These are phyloP conservation scores for Globisporangium paddicum DNA, from an alignment of 352 stramenopile genomes.

Conservation along the genomic window DNA sequence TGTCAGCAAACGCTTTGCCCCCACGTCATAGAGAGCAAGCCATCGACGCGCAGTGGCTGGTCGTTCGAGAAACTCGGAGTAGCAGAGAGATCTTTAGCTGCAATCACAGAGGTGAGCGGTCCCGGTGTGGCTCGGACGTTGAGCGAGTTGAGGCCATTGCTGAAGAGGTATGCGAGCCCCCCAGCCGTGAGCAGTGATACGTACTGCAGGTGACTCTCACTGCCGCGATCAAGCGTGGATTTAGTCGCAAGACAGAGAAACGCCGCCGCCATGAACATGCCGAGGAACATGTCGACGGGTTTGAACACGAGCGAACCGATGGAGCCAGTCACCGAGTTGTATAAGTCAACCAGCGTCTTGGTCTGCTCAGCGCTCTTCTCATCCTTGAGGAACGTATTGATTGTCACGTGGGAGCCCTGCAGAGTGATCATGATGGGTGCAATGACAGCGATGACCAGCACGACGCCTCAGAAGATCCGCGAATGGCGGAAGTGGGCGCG, in stretches of 20 bases:
- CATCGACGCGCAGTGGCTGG: background rate
- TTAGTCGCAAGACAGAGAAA: conserved; percentile 7
- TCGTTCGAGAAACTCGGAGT: background rate
- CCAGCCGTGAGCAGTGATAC: background rate
- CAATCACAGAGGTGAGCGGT: background rate
- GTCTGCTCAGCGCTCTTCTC: background rate
- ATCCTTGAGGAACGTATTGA: background rate
- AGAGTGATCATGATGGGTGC: background rate
- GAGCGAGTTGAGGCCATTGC: conserved; percentile 11
- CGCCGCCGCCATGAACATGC: background rate
- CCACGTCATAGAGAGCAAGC: no score
- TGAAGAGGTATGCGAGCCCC: conserved; percentile 4
- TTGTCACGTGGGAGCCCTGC: background rate
- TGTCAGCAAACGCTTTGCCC: no score
- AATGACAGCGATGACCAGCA: background rate
- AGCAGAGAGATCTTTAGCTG: background rate
- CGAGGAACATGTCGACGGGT: no score
- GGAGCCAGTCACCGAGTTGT: conserved; percentile 13
- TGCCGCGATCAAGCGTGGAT: background rate
- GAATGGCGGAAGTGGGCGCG: background rate
- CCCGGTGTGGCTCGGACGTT: conserved; percentile 4
- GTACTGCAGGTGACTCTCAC: background rate
- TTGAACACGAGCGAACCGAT: no score
- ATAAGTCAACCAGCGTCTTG: conserved; percentile 4
- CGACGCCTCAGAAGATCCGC: background rate